Evolutionary conservation across 1,139 yeast genomes (phyloP).

Genomic region (Saccharomyces hybrid): DNA sequence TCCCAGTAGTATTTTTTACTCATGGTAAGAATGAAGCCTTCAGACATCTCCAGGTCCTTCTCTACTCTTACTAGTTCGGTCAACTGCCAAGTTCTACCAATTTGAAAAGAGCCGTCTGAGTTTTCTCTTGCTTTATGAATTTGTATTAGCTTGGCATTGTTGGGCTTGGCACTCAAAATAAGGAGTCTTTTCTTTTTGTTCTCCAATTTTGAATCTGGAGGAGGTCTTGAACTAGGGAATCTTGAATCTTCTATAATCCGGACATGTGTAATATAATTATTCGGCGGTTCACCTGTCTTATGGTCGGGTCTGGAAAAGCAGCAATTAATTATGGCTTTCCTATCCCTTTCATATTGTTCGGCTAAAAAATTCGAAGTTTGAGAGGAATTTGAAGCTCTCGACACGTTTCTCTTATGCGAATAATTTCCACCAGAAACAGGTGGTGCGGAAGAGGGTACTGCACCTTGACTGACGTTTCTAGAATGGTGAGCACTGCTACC

Average conservation of each 20-base stretch:
- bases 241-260: slow-evolving; percentile 47
- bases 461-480: slow-evolving; percentile 1
- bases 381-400: slow-evolving; percentile 28
- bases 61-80: slow-evolving; percentile 59
- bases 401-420: slow-evolving; percentile 9
- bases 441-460: slow-evolving; percentile 3
- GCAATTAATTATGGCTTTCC: slow-evolving; percentile 37
- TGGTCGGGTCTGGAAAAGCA: slow-evolving; percentile 40
- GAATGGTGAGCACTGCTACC: slow-evolving; percentile 5
- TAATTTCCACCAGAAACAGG: slow-evolving; percentile 13
- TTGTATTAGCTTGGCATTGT: slow-evolving; percentile 55
- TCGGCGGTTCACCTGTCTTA: slow-evolving; percentile 35
- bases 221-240: slow-evolving; percentile 42
- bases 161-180: slow-evolving; percentile 39
- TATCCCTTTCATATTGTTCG: slow-evolving; percentile 45
- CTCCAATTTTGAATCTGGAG: slow-evolving; percentile 34
- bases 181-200: slow-evolving; percentile 43
- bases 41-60: slow-evolving; percentile 42
- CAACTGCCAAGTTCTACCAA: slow-evolving; percentile 90
- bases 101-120: slow-evolving; percentile 67
- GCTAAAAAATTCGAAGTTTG: slow-evolving; percentile 37
- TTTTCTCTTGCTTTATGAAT: slow-evolving; percentile 84
- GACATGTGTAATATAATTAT: slow-evolving; percentile 53
- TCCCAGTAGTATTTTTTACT: slow-evolving; percentile 87
- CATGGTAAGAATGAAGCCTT: slow-evolving; percentile 55